A percentile compares a stretch with the other conserved stretches of the same genome.
Evolutionary conservation across 2,329 filamentous ascomycete genomes (phyloP).

Genomic region (Grosmannia serpens): DNA sequence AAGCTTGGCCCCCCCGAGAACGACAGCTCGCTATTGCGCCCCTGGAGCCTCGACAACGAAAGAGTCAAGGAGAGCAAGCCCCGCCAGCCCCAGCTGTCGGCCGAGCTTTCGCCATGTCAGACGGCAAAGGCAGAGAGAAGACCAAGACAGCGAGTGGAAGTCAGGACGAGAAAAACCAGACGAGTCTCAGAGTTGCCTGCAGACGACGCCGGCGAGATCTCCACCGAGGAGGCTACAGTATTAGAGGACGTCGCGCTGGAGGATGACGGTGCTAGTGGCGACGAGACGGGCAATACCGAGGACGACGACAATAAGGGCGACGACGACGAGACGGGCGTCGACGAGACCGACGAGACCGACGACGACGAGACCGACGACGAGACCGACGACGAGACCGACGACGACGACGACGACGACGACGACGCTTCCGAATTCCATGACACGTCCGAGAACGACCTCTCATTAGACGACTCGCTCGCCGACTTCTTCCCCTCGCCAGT

Average conservation of each 20-base stretch:
- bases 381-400: neutral
- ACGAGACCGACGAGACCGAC: neutral
- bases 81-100: neutral
- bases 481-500: constrained; percentile 3
- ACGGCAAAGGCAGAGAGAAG: neutral
- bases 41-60: neutral
- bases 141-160: constrained; percentile 3
- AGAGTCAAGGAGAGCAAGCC: neutral
- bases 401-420: neutral
- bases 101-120: too few species aligned
- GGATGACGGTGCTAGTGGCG: neutral
- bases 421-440: constrained; percentile 8
- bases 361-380: neutral
- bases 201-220: constrained; percentile 7
- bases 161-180: constrained; percentile 6
- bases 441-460: constrained; percentile 1
- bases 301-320: neutral
- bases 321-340: neutral
- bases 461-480: neutral
- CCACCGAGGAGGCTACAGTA: constrained; percentile 8
- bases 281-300: neutral
- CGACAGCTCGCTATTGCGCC: constrained; percentile 3
- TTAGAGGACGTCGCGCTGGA: constrained; percentile 6
- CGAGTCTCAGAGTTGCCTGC: constrained; percentile 1
- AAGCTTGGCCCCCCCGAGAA: constrained; percentile 6